A percentile compares a stretch with the other conserved stretches of the same genome.
These are phyloP conservation scores for Plasmodium yoelii DNA, from an alignment of 169 alveolate species.

Conservation along the genomic window DNA sequence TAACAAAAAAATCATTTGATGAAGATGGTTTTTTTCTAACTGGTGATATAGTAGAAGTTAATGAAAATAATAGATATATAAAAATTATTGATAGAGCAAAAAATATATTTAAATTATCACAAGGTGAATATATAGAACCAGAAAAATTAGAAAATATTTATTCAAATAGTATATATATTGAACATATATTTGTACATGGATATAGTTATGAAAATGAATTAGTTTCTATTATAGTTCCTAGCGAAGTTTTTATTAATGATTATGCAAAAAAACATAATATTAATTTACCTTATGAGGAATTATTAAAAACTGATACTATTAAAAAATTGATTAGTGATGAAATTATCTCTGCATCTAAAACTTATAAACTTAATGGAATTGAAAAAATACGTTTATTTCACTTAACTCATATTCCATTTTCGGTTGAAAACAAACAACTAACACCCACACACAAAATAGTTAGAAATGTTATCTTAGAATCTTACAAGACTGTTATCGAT, in stretches of 20 bases:
- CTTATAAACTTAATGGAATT: conserved; percentile 79
- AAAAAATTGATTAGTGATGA: conserved; percentile 65
- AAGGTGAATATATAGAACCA: conserved; percentile 98
- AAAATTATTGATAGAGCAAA: conserved; percentile 95
- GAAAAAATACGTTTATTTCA: conserved; percentile 88
- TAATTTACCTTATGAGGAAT: conserved; percentile 61
- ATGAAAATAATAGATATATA: conserved; percentile 87
- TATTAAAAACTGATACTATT: conserved; percentile 77
- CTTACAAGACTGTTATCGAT: conserved; percentile 78
- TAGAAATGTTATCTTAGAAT: conserved; percentile 84
- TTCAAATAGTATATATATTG: conserved; percentile 78
- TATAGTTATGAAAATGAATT: conserved; percentile 76
- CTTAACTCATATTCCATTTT: conserved; percentile 89
- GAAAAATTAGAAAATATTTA: conserved; percentile 92
- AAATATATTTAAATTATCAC: conserved; percentile 94
- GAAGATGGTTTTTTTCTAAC: conserved; percentile 94
- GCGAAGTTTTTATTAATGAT: conserved; percentile 11
- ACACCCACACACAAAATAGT: conserved; percentile 96
- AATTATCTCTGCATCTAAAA: conserved; percentile 76
- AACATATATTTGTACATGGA: conserved; percentile 85
- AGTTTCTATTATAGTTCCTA: conserved; percentile 78
- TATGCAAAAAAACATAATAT: conserved; percentile 76
- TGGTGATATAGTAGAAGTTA: conserved; percentile 93
- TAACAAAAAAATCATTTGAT: conserved; percentile 91
- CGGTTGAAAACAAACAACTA: conserved; percentile 89